Percentiles rank a stretch among this genome's conserved stretches.
Evolutionary conservation across 441 rosid genomes (phyloP).

Genomic region (Erodium chrysanthum): DNA sequence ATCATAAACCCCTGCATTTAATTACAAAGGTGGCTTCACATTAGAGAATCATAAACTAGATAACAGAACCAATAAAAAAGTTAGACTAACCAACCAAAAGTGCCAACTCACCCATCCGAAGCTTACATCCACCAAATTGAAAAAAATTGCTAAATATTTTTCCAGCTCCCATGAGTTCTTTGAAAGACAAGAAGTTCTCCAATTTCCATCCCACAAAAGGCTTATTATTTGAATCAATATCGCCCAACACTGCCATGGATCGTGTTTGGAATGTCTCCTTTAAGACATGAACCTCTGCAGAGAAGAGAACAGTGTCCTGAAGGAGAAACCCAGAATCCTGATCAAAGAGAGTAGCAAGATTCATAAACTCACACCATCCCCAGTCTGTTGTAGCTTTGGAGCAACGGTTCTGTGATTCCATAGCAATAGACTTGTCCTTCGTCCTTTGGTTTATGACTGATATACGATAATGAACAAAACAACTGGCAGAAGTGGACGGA

Average conservation of each 20-base stretch:
- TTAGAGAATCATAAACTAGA: conserved; percentile 22
- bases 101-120: conserved; percentile 77
- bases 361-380: conserved; percentile 99
- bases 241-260: conserved; percentile 52
- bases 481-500: conserved; percentile 69
- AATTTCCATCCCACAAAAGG: conserved; percentile 94
- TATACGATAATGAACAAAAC: conserved; percentile 92
- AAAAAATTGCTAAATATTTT: conserved; percentile 96
- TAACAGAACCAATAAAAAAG: conserved; percentile 14
- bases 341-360: conserved; percentile 91
- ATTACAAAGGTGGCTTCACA: conserved; percentile 3
- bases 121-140: conserved; percentile 98
- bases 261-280: conserved; percentile 82
- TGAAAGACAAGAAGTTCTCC: conserved; percentile 89
- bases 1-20: conserved; percentile 84
- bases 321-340: conserved; percentile 97
- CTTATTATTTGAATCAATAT: conserved; percentile 42
- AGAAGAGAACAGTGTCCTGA: conserved; percentile 86
- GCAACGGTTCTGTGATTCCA: conserved; percentile 96
- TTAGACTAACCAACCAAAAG: conserved; percentile 17
- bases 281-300: conserved; percentile 95
- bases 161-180: conserved; percentile 90
- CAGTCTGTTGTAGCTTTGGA: conserved; percentile 99
- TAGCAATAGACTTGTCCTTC: conserved; percentile 90
- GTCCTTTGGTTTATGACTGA: conserved; percentile 84